Conservation (phyloP, 768 basidiomycete species). For the Pleurotus giganteus region DNA sequence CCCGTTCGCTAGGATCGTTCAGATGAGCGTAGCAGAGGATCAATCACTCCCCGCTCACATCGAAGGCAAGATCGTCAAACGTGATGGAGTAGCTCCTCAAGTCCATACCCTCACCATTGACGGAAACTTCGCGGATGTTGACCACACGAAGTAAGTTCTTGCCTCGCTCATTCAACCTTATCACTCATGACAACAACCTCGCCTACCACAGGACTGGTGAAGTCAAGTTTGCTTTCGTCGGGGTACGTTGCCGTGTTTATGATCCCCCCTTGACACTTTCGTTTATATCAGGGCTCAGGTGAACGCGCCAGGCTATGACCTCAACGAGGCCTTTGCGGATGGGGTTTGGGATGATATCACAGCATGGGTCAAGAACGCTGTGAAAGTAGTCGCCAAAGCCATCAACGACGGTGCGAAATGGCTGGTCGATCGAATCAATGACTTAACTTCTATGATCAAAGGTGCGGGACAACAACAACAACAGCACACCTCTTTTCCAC, state of each 20-base stretch:
- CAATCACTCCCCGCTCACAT: slow-evolving; percentile 30
- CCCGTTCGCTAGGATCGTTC: slow-evolving; percentile 28
- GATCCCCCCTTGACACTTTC: too few relatives aligned
- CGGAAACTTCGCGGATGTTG: slow-evolving; percentile 27
- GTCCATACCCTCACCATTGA: slow-evolving; percentile 33
- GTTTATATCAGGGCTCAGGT: too few relatives aligned
- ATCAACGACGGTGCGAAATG: neutral
- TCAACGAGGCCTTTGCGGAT: neutral
- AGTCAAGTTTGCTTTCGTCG: neutral
- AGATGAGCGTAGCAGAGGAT: slow-evolving; percentile 30
- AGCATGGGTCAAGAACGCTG: neutral
- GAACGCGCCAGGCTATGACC: neutral
- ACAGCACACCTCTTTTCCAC: too few relatives aligned
- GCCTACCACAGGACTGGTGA: neutral
- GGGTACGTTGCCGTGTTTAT: too few relatives aligned
- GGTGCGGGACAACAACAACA: too few relatives aligned
- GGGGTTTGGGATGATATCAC: neutral
- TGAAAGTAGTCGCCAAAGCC: neutral
- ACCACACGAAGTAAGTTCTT: slow-evolving; percentile 17
- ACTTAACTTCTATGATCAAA: too few relatives aligned
- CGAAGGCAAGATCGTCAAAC: slow-evolving; percentile 19
- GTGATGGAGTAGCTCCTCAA: slow-evolving; percentile 20
- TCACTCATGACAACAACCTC: too few relatives aligned
- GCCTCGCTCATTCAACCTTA: too few relatives aligned
- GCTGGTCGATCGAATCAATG: neutral